A percentile compares a stretch with the other conserved stretches of the same genome.
phyloP scores from a whole-genome alignment of 2,329 filamentous ascomycete species.

The Microcyclospora tardicrescens region DNA sequence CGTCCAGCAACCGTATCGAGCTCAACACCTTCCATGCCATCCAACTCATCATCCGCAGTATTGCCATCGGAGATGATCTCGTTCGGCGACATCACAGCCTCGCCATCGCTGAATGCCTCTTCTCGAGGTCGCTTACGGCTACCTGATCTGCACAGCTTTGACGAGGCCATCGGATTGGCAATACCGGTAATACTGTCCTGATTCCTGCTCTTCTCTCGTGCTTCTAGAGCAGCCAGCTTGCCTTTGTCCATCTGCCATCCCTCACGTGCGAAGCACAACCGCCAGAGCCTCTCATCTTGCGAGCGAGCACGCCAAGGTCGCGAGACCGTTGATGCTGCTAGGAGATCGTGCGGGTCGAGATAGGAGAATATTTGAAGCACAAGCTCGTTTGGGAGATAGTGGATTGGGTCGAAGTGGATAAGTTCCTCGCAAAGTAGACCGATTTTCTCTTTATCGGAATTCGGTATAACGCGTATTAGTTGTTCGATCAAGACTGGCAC shows the following conservation, averaged over 20 bases:
- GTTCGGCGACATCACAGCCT: constrained; percentile 2
- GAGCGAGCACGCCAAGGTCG: constrained; percentile 70
- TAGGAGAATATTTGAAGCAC: constrained; percentile 81
- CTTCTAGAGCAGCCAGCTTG: constrained; percentile 14
- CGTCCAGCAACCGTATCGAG: neutral
- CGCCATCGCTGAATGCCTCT: constrained; percentile 22
- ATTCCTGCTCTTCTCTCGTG: constrained; percentile 4
- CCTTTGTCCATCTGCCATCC: constrained; percentile 49
- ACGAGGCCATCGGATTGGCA: neutral
- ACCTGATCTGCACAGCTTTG: constrained; percentile 8
- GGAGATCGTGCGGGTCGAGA: constrained; percentile 66
- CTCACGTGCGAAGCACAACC: constrained; percentile 66
- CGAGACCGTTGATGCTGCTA: constrained; percentile 67
- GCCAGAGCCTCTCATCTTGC: constrained; percentile 76
- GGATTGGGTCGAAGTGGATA: constrained; percentile 86
- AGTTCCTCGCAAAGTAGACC: constrained; percentile 30
- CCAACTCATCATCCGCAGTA: constrained; percentile 3
- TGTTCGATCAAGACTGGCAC: constrained; percentile 2
- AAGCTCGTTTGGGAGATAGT: constrained; percentile 76
- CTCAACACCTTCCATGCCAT: constrained; percentile 5
- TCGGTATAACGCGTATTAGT: constrained; percentile 8
- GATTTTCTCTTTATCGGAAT: constrained; percentile 8
- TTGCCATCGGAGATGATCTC: neutral
- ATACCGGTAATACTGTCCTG: no score
- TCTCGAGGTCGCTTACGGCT: constrained; percentile 20